phyloP scores from a whole-genome alignment of 768 basidiomycete species.

The Lentinula edodes region DNA sequence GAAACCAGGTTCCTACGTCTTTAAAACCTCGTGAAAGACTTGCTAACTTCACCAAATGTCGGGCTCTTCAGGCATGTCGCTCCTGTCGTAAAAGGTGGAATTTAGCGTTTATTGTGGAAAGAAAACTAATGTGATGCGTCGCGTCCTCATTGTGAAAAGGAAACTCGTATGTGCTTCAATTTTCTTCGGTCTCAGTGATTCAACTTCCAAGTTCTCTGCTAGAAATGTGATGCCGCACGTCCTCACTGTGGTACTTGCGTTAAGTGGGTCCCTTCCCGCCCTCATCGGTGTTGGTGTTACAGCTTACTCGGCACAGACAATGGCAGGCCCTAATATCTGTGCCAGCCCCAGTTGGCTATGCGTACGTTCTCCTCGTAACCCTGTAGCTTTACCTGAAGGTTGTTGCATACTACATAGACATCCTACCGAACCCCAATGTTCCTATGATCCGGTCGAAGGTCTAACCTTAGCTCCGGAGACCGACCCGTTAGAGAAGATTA shows the following conservation, averaged over 20 bases:
- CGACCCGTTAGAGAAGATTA: slow-evolving; percentile 76
- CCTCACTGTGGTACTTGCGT: slow-evolving; percentile 84
- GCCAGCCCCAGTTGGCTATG: slow-evolving; percentile 80
- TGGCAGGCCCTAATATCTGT: slow-evolving; percentile 81
- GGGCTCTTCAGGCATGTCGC: slow-evolving; percentile 55
- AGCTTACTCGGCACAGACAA: slow-evolving; percentile 39
- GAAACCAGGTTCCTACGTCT: slow-evolving; percentile 58
- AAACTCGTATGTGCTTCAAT: slow-evolving; percentile 59
- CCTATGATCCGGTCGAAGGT: slow-evolving; percentile 84
- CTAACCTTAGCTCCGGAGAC: slow-evolving; percentile 69
- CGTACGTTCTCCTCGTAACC: slow-evolving; percentile 39
- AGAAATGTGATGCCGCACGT: slow-evolving; percentile 89
- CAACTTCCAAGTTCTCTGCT: background rate
- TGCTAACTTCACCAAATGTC: background rate
- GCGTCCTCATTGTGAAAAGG: slow-evolving; percentile 48
- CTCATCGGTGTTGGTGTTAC: background rate
- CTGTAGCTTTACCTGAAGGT: background rate
- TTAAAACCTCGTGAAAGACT: too few relatives aligned
- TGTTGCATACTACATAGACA: slow-evolving; percentile 41
- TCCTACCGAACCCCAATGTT: slow-evolving; percentile 80
- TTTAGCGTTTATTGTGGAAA: too few relatives aligned
- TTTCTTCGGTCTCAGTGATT: background rate
- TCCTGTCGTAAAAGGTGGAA: slow-evolving; percentile 59
- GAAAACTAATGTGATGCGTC: too few relatives aligned
- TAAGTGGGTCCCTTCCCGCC: slow-evolving; percentile 46